Evolutionary conservation across 2,329 filamentous ascomycete genomes (phyloP), one percentile per base, ranked within the genome.

Genomic region (Fusarium devonianum): DNA sequence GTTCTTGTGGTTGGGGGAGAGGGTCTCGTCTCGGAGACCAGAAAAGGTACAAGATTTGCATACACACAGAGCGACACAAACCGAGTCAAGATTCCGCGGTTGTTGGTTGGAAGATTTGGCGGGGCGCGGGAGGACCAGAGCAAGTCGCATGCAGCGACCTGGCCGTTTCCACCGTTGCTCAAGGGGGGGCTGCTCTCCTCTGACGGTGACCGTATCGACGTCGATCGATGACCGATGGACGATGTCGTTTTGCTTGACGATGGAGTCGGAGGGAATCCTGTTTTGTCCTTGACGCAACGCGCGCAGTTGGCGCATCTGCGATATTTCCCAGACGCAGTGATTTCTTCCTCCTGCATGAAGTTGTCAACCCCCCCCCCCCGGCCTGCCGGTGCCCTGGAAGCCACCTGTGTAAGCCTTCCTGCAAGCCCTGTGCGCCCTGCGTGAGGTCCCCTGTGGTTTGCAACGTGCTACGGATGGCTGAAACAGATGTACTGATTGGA

Each of bases 201-300:
- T 56, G 55, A 58, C 56, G 56, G 51, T 58, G 40, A 58, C 56
- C 56, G 56, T 58, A 56, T 59, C 42, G 56, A 46, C 45, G 56
- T 52, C 56, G 28, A 12, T 30, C 16, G 28, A 16, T 26, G 11
- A 9, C 9, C 11, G 25, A 7, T 16, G 13, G 28, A 30, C n/a
- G n/a, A n/a, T n/a, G 28, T 16, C n/a, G 28, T 11, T 32, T 35
- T 56, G 30, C 33, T 51, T 42, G 36, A 59, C 33, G 50, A 55
- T 59, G 54, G 54, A 51, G 51, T 51, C 54, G 28, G 25, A 40
- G 23, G 37, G 26, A 41, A 53, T 53, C 53, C 37, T 23, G 53
- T 57, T 56, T 11, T n/a, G 14, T 59, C 40, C 37, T 38, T 52
- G 36, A 35, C 43, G 46, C 36, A 34, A 33, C 22, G 23, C 37